Evolutionary conservation across 768 basidiomycete species (phyloP), one percentile per base, ranked within the genome.

Genomic region (Boletellus ananas): DNA sequence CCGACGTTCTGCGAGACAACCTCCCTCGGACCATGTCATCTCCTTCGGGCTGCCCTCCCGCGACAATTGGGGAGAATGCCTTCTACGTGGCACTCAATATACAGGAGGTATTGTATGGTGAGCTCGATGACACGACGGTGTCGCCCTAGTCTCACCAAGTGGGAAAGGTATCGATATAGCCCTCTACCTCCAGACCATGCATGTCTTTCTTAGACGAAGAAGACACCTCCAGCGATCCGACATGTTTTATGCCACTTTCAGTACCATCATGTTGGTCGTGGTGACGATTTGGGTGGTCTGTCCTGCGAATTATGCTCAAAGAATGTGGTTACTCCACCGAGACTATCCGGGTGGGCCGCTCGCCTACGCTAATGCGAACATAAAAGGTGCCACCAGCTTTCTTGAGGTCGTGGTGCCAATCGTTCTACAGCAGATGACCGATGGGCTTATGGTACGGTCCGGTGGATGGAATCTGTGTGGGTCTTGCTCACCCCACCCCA

Each of bases 291-390:
- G 58, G 43, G 54, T 66, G 23, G 54, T 49, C 20, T 23, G 34
- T 3, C 16, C 45, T 8, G 40, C 29, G 5, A 29, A 61, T 4
- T 60, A 58, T 10, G 58, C 59, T 2, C 50, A 66, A 41, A 39
- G 58, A 34, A 57, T 61, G 47, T 72, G 71, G 70, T 52, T 72
- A 11, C 49, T 58, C 6, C 45, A 68, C 46, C 3, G 47, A 58
- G 40, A 8, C 18, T 64, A 63, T 33, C 69, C 70, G 6, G 65
- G 66, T 3, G 70, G 71, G 1, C 63, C 62, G 23, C 54, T 49
- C 14, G 59, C 55, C 8, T 72, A 71, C 42, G 34, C 10, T 10
- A 7, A 45, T 4, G 14, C 14, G 20, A 21, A 25, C 36, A 12
- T 14, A 45, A 66, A 12, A 47, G 39, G 14, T 48, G 58, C 25